Percentiles rank a stretch among this genome's conserved stretches.
Evolutionary conservation across 2,329 filamentous ascomycete genomes (phyloP).

Genomic region (Penicillium italicum): DNA sequence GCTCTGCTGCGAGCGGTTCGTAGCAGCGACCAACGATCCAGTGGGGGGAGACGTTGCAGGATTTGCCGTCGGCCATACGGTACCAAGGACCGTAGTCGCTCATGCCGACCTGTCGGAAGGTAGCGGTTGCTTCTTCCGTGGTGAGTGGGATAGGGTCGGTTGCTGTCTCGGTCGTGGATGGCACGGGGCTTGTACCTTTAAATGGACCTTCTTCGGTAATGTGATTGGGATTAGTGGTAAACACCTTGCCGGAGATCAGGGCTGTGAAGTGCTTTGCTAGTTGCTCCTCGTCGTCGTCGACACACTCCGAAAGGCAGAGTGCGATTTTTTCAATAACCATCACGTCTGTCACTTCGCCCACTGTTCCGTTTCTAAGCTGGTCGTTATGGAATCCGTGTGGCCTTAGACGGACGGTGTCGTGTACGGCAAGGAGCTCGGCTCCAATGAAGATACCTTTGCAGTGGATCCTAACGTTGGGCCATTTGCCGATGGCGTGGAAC

Average conservation of each 20-base stretch:
- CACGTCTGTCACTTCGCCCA: conserved; percentile 47
- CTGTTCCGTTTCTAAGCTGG: conserved; percentile 13
- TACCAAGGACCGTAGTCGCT: conserved; percentile 53
- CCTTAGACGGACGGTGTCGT: conserved; percentile 54
- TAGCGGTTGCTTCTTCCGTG: conserved; percentile 32
- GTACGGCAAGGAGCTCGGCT: conserved; percentile 52
- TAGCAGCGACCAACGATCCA: conserved; percentile 54
- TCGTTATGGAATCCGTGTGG: conserved; percentile 25
- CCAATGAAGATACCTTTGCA: conserved; percentile 56
- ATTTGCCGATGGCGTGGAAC: conserved; percentile 51
- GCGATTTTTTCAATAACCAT: conserved; percentile 54
- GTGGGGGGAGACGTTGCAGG: conserved; percentile 49
- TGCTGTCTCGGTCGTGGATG: background rate
- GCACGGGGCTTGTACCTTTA: background rate
- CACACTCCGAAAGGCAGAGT: conserved; percentile 49
- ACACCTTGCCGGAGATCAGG: conserved; percentile 51
- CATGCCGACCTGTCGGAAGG: conserved; percentile 42
- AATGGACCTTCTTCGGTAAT: conserved; percentile 19
- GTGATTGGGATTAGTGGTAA: conserved; percentile 33
- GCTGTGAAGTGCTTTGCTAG: conserved; percentile 48
- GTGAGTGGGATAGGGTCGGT: conserved; percentile 23
- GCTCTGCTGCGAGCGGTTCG: conserved; percentile 49
- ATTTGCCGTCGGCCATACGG: conserved; percentile 42
- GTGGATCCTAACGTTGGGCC: conserved; percentile 54
- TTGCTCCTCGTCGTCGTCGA: conserved; percentile 46